Conservation (phyloP, 2,329 filamentous ascomycete genomes). For the Penicillium glabrum region DNA sequence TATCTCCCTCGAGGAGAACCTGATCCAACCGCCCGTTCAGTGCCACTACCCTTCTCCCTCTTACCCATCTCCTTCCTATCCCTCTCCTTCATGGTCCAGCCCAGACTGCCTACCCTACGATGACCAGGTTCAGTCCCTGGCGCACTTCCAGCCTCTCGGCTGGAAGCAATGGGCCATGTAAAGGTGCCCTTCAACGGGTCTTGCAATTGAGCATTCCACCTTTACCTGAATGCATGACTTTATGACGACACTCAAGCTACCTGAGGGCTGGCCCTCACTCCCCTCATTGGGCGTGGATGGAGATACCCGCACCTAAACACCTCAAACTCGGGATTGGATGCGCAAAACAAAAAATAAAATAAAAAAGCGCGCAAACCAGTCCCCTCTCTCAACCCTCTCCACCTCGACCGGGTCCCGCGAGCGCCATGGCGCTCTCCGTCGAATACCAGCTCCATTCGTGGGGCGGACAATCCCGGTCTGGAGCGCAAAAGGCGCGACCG, state of each 20-base stretch:
- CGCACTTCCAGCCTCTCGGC: slow-evolving; percentile 19
- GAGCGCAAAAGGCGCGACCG: slow-evolving; percentile 7
- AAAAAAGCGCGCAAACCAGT: background rate
- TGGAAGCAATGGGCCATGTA: slow-evolving; percentile 24
- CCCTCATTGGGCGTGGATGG: background rate
- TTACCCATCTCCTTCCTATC: slow-evolving; percentile 20
- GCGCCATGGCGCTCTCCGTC: background rate
- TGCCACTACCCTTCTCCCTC: slow-evolving; percentile 25
- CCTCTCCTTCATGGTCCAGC: slow-evolving; percentile 24
- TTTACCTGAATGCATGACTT: slow-evolving; percentile 5
- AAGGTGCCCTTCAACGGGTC: background rate
- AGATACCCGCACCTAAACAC: background rate
- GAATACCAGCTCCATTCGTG: slow-evolving; percentile 5
- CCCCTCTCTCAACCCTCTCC: background rate
- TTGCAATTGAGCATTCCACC: background rate
- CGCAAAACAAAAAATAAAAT: background rate
- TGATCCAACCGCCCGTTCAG: slow-evolving; percentile 34
- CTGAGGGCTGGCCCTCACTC: slow-evolving; percentile 4
- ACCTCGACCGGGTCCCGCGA: background rate
- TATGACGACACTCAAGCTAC: slow-evolving; percentile 3
- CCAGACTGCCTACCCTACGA: slow-evolving; percentile 25
- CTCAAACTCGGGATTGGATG: background rate
- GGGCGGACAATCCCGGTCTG: slow-evolving; percentile 11
- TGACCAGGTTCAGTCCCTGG: slow-evolving; percentile 22
- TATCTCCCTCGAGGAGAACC: slow-evolving; percentile 34